Evolutionary conservation across 192 early-diverging fungal genomes (phyloP), one percentile per base, ranked within the genome.

Genomic region (Ambispora gerdemannii): DNA sequence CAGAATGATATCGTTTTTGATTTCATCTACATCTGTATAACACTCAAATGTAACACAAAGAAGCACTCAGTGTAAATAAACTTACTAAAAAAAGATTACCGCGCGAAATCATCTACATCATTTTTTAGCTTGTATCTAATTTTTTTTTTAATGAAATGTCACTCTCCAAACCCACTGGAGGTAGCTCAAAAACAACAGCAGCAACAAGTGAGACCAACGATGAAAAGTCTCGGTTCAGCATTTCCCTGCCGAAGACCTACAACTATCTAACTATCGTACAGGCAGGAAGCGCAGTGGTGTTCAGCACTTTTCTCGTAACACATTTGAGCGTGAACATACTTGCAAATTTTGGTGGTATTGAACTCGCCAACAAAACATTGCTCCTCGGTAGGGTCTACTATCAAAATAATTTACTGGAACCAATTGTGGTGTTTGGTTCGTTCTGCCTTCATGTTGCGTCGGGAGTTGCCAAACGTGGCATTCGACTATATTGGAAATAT

Each of bases 301-400:
- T 80, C 63, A 62, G 69, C 1, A 52, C 71, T n/a, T 76, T 80
- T 64, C 67, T 71, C 0, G 61, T 73, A 1, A 74, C 77, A 19
- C 79, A 80, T 69, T 34, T 80, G 17, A 62, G 74, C 0, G 75
- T 76, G 1, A 71, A 74, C 0, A 38, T 71, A 20, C 49, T 80
- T 20, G 76, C 71, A 3, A 20, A 66, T 19, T 28, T 80, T 15
- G 79, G 79, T 33, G 79, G 79, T 8, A 34, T 80, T 2, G 74
- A 80, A 0, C n/a, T 80, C 17, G 74, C 79, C 0, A 77, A 80
- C 63, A 77, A 74, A 64, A 72, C 79, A 3, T 63, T 80, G 4
- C 24, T 80, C 49, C 73, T 74, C 71, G 79, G 79, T 13, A 72
- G 79, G 50, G 79, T 77, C 56, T 80, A 77, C 75, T 80, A 80